Percentiles rank a stretch among this genome's conserved stretches.
phyloP scores from a whole-genome alignment of 176 grass and related monocot species.

The Lolium rigidum region DNA sequence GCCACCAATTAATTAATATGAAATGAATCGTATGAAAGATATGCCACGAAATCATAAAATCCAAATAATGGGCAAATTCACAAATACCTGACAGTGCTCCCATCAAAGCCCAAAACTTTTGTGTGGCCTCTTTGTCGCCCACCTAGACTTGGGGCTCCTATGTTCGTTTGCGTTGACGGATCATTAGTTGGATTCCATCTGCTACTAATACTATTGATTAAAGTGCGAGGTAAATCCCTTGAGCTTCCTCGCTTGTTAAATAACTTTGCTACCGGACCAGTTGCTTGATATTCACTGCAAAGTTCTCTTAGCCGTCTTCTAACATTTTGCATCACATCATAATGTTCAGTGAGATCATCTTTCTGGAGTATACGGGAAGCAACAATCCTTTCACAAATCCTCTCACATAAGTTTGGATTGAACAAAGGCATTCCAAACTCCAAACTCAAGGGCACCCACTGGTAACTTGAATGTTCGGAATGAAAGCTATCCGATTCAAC shows the following conservation, averaged over 20 bases:
- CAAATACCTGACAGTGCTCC: slow-evolving; percentile 81
- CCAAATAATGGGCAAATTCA: slow-evolving; percentile 29
- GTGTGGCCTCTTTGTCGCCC: slow-evolving; percentile 62
- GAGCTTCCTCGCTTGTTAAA: slow-evolving; percentile 72
- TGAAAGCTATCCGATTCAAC: slow-evolving; percentile 45
- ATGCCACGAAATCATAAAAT: slow-evolving; percentile 18
- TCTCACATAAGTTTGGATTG: slow-evolving; percentile 84
- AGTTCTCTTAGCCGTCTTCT: slow-evolving; percentile 70
- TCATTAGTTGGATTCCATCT: slow-evolving; percentile 74
- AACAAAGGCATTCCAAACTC: slow-evolving; percentile 97
- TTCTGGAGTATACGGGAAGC: slow-evolving; percentile 76
- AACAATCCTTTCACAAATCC: slow-evolving; percentile 79
- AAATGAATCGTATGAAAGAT: slow-evolving; percentile 12
- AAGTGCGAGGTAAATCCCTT: slow-evolving; percentile 56
- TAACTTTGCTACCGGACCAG: slow-evolving; percentile 79
- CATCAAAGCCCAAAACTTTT: slow-evolving; percentile 91
- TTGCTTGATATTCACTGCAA: slow-evolving; percentile 93
- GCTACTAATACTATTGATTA: slow-evolving; percentile 81
- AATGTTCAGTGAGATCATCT: slow-evolving; percentile 72
- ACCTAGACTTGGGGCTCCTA: slow-evolving; percentile 56
- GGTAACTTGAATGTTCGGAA: slow-evolving; percentile 61
- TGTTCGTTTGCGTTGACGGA: slow-evolving; percentile 53
- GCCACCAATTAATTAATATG: slow-evolving; percentile 18
- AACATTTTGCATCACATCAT: slow-evolving; percentile 85
- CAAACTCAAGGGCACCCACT: slow-evolving; percentile 95